Base-by-base conservation (phyloP, 192 early-diverging fungal genomes). In the Coemansia javaensis region DNA sequence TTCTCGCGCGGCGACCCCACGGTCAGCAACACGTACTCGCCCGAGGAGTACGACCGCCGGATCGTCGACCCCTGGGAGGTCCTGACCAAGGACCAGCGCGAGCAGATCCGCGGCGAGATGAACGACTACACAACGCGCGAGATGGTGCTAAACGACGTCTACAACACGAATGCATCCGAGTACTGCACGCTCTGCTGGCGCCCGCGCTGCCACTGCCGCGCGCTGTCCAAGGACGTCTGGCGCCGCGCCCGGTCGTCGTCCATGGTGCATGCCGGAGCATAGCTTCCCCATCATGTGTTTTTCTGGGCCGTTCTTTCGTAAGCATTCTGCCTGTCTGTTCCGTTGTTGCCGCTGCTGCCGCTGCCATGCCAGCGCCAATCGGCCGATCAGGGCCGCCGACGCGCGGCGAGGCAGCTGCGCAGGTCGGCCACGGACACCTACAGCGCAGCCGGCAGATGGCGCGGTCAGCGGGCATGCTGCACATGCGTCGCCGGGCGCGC, bases 161-260 rank as follows among this genome's bases (percentile, higher is more conserved):
- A 75, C 59, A 67, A 58, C 51, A 56, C 64, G 18, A 67, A 67
- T 38, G 56, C 62, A 46, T 59, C 54, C 14, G 30, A 42, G 25
- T 75, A 67, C 40, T 75, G 71, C 59, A 75, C 65, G 2, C 51
- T 75, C 48, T 75, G 71, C 64, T 75, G 71, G 71, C 64, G 71
- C 24, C 28, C 46, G 47, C 48, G 48, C 54, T 75, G 71, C 51
- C 59, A 67, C 51, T 75, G 71, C 40, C 71, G 71, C n/a, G 47
- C 56, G 10, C 54, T 75, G 23, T 61, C 71, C 32, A 66, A 67
- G 51, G 71, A 75, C 42, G 67, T 75, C 25, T 75, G 71, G 71
- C 46, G 63, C 14, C 71, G 71, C 31, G 64, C 65, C 32, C 62
- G 32, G 41, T 67, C 69, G 14, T 49, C 62, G 33, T 60, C 48